These are phyloP conservation scores for Botrytis hyacinthi DNA, from an alignment of 2,329 filamentous ascomycete genomes.

Conservation along the genomic window DNA sequence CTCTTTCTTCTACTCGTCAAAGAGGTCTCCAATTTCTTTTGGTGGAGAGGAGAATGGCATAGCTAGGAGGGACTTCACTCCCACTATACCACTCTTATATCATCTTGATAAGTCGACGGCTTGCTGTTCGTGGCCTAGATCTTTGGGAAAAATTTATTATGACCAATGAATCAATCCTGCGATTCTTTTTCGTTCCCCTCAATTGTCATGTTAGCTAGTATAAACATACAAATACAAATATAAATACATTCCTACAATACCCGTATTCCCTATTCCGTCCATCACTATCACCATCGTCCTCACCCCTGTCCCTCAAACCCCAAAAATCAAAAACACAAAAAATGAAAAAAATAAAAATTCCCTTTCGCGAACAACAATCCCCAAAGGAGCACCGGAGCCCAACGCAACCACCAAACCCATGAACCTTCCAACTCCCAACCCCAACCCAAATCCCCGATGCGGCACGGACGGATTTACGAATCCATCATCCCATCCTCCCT, in stretches of 20 bases:
- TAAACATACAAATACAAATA: not conserved
- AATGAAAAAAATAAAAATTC: not conserved
- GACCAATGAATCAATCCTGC: not conserved
- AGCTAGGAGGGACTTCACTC: not conserved
- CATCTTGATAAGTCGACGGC: not conserved
- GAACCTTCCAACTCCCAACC: not conserved
- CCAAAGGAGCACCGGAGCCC: conserved; percentile 1
- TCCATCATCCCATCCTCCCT: not conserved
- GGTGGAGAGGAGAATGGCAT: not conserved
- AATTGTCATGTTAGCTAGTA: not conserved
- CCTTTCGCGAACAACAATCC: not conserved
- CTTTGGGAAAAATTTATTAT: not conserved
- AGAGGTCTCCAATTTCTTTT: not conserved
- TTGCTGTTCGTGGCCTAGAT: not conserved
- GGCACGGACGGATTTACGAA: not conserved
- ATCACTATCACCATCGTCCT: not conserved
- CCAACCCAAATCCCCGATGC: not conserved
- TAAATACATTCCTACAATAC: not conserved
- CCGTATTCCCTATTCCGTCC: not conserved
- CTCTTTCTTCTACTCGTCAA: not conserved
- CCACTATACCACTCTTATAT: not conserved
- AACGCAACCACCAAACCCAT: not conserved
- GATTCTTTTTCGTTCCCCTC: not conserved
- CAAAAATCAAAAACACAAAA: too few species aligned
- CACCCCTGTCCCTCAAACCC: not conserved